These are phyloP conservation scores for Monosporozyma solicola DNA, from an alignment of 805 yeast species.

Conservation along the genomic window DNA sequence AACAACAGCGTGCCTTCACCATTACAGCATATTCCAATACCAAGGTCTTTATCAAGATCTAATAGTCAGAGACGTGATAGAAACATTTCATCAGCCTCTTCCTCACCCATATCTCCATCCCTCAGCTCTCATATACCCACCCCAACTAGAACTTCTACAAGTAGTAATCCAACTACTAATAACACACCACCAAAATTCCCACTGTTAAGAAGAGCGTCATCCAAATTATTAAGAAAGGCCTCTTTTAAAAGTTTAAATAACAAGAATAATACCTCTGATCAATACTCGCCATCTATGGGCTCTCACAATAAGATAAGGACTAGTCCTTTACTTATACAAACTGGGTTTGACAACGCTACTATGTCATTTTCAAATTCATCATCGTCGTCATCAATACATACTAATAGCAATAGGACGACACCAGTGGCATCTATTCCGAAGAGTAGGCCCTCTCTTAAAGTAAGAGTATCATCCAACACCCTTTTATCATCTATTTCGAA, in stretches of 20 bases:
- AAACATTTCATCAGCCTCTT: background rate
- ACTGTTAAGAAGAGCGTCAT: slow-evolving; percentile 26
- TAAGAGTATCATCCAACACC: background rate
- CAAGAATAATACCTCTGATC: background rate
- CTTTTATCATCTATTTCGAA: background rate
- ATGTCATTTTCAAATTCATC: background rate
- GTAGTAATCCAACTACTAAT: background rate
- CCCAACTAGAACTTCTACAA: background rate
- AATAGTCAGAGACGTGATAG: background rate
- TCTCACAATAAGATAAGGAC: background rate
- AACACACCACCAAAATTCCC: slow-evolving; percentile 14
- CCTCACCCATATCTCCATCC: background rate
- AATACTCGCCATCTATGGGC: background rate
- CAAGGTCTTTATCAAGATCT: background rate
- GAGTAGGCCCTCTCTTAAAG: slow-evolving; percentile 1
- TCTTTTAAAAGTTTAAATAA: slow-evolving; percentile 13
- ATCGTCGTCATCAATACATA: background rate
- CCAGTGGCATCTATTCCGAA: background rate
- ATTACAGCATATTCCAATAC: background rate
- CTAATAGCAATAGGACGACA: background rate
- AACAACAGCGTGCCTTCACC: background rate
- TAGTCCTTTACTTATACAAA: background rate
- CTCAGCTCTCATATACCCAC: background rate
- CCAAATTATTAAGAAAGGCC: slow-evolving; percentile 22
- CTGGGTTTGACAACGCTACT: background rate